Percentiles rank a stretch among this genome's conserved stretches.
These are phyloP conservation scores for Xerocomus minutiporus DNA, from an alignment of 1,284 basidiomycete species.

Conservation along the genomic window DNA sequence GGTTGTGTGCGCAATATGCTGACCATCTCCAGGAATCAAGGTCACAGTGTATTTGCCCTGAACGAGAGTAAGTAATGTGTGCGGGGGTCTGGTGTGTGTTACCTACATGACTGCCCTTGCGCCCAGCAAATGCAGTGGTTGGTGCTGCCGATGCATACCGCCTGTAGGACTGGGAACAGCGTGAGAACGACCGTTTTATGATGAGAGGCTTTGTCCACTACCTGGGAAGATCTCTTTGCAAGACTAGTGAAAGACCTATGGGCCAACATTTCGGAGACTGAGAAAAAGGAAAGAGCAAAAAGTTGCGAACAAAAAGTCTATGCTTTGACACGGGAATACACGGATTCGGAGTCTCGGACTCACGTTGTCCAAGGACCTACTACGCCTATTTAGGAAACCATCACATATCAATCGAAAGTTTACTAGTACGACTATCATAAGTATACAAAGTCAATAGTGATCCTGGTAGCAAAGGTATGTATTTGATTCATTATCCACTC, in stretches of 20 bases:
- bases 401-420: not conserved
- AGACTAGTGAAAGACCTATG: conserved; percentile 52
- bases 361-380: conserved; percentile 17
- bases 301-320: conserved; percentile 10
- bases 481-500: conserved; percentile 47
- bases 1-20: conserved; percentile 33
- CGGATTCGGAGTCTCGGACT: conserved; percentile 10
- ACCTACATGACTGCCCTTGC: conserved; percentile 82
- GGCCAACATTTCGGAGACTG: conserved; percentile 46
- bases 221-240: conserved; percentile 47
- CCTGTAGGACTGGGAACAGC: conserved; percentile 46
- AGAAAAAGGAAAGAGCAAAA: conserved; percentile 1
- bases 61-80: conserved; percentile 7
- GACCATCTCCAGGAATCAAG: conserved; percentile 88
- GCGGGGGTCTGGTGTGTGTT: not conserved
- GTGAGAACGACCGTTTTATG: conserved; percentile 12
- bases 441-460: conserved; percentile 9
- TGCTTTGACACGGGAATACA: conserved; percentile 18
- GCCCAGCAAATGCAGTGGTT: conserved; percentile 82
- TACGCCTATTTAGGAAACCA: conserved; percentile 13
- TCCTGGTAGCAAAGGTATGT: conserved; percentile 19
- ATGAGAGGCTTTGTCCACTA: conserved; percentile 24
- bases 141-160: conserved; percentile 70
- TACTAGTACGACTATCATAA: conserved; percentile 9
- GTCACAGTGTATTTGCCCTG: conserved; percentile 96